A percentile compares a stretch with the other conserved stretches of the same genome.
These are phyloP conservation scores for Carex myosuroides DNA, from an alignment of 176 grass and related monocot genomes.

Conservation along the genomic window DNA sequence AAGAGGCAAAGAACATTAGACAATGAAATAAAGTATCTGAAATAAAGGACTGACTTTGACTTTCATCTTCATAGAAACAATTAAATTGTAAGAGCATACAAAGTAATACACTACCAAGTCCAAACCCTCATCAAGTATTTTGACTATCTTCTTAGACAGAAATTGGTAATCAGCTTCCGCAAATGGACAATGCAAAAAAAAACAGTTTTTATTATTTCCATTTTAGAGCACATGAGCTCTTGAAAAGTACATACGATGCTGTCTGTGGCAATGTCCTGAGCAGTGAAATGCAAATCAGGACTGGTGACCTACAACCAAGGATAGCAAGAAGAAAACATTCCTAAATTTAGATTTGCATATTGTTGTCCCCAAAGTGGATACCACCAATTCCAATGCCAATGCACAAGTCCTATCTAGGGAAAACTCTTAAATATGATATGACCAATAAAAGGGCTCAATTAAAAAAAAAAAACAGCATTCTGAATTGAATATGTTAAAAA, in stretches of 20 bases:
- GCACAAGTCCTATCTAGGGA: background rate
- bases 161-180: background rate
- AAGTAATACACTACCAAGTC: background rate
- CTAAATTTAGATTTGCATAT: background rate
- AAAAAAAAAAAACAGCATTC: background rate
- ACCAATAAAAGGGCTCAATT: background rate
- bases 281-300: background rate
- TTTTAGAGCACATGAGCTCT: background rate
- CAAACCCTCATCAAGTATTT: background rate
- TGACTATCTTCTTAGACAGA: background rate
- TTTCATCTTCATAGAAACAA: background rate
- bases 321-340: background rate
- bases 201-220: background rate
- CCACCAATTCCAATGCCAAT: background rate
- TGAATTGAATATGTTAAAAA: background rate
- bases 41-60: background rate
- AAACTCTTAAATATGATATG: background rate
- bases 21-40: background rate
- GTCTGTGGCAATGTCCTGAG: background rate
- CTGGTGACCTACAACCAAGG: background rate
- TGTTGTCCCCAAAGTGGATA: background rate
- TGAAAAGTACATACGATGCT: background rate
- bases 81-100: background rate
- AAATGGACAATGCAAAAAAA: background rate
- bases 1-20: background rate